Evolutionary conservation across 164 flowering plant genomes (phyloP), one percentile per base, ranked within the genome.

Genomic region (Malania oleifera): DNA sequence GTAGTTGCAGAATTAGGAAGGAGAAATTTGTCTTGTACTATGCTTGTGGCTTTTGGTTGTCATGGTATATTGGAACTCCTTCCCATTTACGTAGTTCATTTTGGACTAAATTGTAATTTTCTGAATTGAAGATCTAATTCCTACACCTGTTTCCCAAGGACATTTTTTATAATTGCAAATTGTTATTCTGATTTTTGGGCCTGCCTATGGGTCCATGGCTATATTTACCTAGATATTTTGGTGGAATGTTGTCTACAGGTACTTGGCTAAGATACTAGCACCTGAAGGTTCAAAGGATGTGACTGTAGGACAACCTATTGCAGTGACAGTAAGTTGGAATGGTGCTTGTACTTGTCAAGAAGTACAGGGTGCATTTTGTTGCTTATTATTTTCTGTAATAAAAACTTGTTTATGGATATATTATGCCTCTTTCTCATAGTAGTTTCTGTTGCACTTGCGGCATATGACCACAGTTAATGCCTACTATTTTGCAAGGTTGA

Each of bases 221-320:
- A 44, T 19, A 34, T 22, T 48, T 54, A 19, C 40, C 43, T 37
- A 29, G 14, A 51, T 49, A 56, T 62, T 56, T 25, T 69, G 52
- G n/a, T 56, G 39, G 31, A 61, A 55, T 58, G 34, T 54, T 61
- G 57, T 41, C 24, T 65, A 43, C 66, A 85, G 96, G 61, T 87
- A 72, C 70, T 66, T 87, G 70, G 96, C 96, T 22, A 85, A 84
- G 75, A 89, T 92, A 70, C 63, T 89, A 53, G 83, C 77, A 57
- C 91, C 96, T 29, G 98, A 92, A 70, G 98, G 98, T 66, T 83
- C 96, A 56, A 92, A 82, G 70, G 98, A 92, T 69, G 81, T 92
- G 52, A 74, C 80, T 59, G 96, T 92, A 15, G 95, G 98, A 52
- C 84, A 87, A 61, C 89, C 96, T 38, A 89, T 92, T 80, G 92